phyloP scores from a whole-genome alignment of 345 rosid genomes.

The Cardamine chenopodiifolia region DNA sequence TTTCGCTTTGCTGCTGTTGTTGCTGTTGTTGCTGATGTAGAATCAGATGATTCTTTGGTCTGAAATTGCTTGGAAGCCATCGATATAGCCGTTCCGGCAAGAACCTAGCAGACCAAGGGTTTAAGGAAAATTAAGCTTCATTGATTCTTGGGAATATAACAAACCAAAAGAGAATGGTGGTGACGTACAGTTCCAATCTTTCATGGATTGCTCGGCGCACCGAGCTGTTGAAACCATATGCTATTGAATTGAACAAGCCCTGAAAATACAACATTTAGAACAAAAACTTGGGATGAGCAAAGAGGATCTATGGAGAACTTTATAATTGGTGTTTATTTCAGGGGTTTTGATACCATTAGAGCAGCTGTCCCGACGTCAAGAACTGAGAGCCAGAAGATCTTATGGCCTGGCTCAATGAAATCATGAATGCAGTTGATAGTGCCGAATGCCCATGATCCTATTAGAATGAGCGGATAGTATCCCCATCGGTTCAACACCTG shows the following conservation, averaged over 20 bases:
- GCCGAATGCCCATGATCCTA: constrained; percentile 96
- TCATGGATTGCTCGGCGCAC: constrained; percentile 84
- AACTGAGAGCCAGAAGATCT: constrained; percentile 88
- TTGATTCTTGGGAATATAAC: background rate
- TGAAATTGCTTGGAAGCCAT: constrained; percentile 61
- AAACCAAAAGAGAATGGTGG: constrained; percentile 7
- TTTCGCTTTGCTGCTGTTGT: constrained; percentile 68
- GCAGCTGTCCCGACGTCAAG: constrained; percentile 94
- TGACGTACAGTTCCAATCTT: constrained; percentile 83
- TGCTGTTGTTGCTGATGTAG: constrained; percentile 42
- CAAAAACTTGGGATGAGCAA: background rate
- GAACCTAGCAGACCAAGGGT: constrained; percentile 49
- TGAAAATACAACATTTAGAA: constrained; percentile 35
- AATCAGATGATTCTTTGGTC: constrained; percentile 45
- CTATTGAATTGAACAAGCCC: constrained; percentile 97
- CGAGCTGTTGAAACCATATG: constrained; percentile 89
- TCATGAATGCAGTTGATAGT: constrained; percentile 85
- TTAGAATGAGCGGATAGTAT: constrained; percentile 89
- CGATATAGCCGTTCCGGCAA: constrained; percentile 72
- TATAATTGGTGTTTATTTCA: constrained; percentile 17
- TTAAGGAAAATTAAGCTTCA: background rate
- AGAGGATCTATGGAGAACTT: constrained; percentile 1
- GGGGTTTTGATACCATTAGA: constrained; percentile 66
- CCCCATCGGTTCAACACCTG: constrained; percentile 95
- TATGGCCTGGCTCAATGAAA: constrained; percentile 79